A percentile compares a stretch with the other conserved stretches of the same genome.
Evolutionary conservation across 1,139 yeast species (phyloP).

Genomic region (Kodamaea ohmeri): DNA sequence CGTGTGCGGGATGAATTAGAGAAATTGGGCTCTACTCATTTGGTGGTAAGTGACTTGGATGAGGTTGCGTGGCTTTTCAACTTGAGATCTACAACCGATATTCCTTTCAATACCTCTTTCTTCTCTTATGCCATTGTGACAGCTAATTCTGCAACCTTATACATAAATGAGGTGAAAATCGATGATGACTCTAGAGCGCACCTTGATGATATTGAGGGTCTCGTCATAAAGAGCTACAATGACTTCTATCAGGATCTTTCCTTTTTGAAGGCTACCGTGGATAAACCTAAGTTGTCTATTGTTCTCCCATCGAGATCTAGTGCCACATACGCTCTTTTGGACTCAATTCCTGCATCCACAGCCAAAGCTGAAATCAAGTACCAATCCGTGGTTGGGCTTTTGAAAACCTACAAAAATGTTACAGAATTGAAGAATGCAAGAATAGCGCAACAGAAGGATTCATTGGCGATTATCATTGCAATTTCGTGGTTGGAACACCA

Average conservation of each 20-base stretch:
- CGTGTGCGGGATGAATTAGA: constrained; percentile 28
- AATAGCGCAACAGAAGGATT: constrained; percentile 45
- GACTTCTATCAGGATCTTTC: constrained; percentile 33
- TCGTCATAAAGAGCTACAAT: constrained; percentile 30
- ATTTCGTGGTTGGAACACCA: constrained; percentile 43
- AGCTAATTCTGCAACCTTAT: constrained; percentile 29
- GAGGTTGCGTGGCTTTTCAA: constrained; percentile 58
- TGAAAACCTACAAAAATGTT: constrained; percentile 38
- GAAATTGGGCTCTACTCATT: constrained; percentile 23
- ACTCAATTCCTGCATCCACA: constrained; percentile 29
- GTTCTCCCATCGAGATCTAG: constrained; percentile 33
- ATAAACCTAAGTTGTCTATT: constrained; percentile 19
- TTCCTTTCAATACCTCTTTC: constrained; percentile 51
- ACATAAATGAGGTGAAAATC: constrained; percentile 37
- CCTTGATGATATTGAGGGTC: constrained; percentile 25
- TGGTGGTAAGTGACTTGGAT: constrained; percentile 46
- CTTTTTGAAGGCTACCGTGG: constrained; percentile 21
- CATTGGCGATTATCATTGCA: constrained; percentile 40
- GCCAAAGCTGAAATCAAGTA: constrained; percentile 26
- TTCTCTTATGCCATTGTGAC: constrained; percentile 45
- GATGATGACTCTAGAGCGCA: constrained; percentile 19
- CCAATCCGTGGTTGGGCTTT: constrained; percentile 34
- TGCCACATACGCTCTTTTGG: constrained; percentile 35
- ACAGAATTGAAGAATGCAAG: constrained; percentile 39
- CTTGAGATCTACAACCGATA: constrained; percentile 43